Base-by-base conservation (phyloP, 2,329 filamentous ascomycete species). In the Phyllosticta citribraziliensis region DNA sequence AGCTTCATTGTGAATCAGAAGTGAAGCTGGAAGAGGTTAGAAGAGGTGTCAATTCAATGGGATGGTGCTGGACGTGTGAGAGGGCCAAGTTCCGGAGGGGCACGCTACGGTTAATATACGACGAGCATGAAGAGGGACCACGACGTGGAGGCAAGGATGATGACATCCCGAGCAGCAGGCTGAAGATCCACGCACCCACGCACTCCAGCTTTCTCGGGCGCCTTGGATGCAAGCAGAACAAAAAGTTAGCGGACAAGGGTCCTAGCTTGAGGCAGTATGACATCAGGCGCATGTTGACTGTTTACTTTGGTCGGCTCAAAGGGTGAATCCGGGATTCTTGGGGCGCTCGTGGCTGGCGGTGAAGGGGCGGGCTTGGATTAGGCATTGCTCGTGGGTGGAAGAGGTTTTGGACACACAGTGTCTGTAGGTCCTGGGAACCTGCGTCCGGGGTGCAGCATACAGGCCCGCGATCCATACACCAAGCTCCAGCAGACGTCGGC, bases 1-100 rank as follows among this genome's bases (percentile, higher is more conserved):
- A 51, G 33, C 59, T 57, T 57, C 59, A 61, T 61, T 27, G 27
- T 54, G 58, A 5, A 12, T 27, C 14, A 8, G 17, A 47, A 47
- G 5, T 55, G 35, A 33, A 51, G 57, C 22, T 53, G 14, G 4
- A 33, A 40, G 53, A 25, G 9, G 17, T 25, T 19, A 54, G 20
- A 17, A 14, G 40, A n/a, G 17, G 14, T 47, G 40, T 47, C 40
- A 47, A 47, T 47, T 47, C 40, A 47, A 47, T 47, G 40, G 40
- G 14, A n/a, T 47, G 14, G 40, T 30, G 40, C 17, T 47, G 40
- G 40, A 47, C 40, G 40, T n/a, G 40, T 47, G 40, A 47, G 17
- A n/a, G 40, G 40, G 40, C 40, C 40, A 47, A 47, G 17, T 47
- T 47, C n/a, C 3, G 40, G 40, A 47, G 40, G 40, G 40, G 40